These are phyloP conservation scores for Thermomyces lanuginosus DNA, from an alignment of 2,329 filamentous ascomycete genomes.

Conservation along the genomic window DNA sequence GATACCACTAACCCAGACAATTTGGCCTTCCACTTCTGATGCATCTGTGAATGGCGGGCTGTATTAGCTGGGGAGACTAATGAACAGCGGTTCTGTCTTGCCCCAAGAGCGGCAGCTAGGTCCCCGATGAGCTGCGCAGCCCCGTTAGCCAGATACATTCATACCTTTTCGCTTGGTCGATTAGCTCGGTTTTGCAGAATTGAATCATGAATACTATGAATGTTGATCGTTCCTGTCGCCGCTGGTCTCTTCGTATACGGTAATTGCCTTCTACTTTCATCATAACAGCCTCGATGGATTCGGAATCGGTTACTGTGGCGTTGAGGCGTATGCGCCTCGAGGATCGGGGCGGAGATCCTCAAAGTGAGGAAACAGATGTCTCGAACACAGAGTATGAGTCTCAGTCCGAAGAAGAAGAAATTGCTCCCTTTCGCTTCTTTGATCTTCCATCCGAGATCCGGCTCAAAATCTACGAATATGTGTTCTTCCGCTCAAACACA, in stretches of 20 bases:
- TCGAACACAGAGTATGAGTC: constrained; percentile 8
- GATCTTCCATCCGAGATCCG: constrained; percentile 38
- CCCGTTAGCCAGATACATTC: constrained; percentile 33
- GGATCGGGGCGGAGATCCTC: neutral
- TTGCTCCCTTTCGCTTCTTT: constrained; percentile 34
- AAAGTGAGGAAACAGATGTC: no score
- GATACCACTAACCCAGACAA: constrained; percentile 34
- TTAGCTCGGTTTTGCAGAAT: neutral
- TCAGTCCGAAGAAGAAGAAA: constrained; percentile 6
- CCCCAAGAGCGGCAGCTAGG: constrained; percentile 36
- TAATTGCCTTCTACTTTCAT: neutral
- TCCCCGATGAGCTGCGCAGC: constrained; percentile 29
- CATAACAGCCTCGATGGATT: neutral
- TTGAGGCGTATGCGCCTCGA: no score
- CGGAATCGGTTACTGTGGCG: no score
- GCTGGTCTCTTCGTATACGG: no score
- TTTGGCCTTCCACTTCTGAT: constrained; percentile 40
- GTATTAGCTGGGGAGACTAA: constrained; percentile 38
- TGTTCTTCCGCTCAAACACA: constrained; percentile 24
- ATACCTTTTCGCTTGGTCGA: neutral
- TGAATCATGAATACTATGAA: neutral
- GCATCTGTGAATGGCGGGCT: constrained; percentile 41
- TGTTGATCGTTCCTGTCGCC: no score
- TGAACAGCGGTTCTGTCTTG: constrained; percentile 23
- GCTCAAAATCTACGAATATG: constrained; percentile 31